Conservation (phyloP, 2,329 filamentous ascomycete species). For the Venturia asperata region DNA sequence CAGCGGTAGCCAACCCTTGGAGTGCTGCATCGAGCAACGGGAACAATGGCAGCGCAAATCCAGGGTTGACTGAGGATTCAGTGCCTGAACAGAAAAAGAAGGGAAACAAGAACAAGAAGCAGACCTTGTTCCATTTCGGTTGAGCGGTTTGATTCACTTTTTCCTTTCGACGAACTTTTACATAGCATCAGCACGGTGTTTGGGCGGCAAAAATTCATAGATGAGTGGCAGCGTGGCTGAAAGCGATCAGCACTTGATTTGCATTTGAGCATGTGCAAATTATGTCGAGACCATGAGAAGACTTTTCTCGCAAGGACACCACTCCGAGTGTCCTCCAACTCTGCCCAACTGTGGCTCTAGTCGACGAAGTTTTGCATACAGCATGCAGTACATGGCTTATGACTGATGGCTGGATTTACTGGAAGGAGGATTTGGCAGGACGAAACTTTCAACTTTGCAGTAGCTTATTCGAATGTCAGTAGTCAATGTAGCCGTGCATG, state of each 20-base stretch:
- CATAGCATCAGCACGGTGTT: conserved; percentile 11
- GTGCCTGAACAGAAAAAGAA: conserved; percentile 34
- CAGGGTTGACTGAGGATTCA: conserved; percentile 23
- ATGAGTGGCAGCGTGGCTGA: neutral
- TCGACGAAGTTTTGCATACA: neutral
- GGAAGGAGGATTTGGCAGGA: too few species aligned
- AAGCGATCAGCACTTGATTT: neutral
- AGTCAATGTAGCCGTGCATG: neutral
- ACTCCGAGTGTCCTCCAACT: neutral
- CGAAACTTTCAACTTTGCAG: neutral
- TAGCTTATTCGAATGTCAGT: neutral
- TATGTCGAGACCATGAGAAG: neutral
- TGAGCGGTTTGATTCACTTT: conserved; percentile 23
- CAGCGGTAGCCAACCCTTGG: conserved; percentile 14
- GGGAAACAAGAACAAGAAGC: conserved; percentile 45
- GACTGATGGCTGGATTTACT: too few species aligned
- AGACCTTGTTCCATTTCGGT: conserved; percentile 45
- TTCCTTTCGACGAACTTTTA: neutral
- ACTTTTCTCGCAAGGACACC: neutral
- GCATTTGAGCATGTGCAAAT: neutral
- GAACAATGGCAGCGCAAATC: neutral
- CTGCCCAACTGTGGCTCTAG: neutral
- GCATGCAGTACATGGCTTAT: neutral
- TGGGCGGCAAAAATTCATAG: neutral
- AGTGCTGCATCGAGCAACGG: neutral